Conservation (phyloP, 139 green algal species). For the Deuterostichococcus epilithicus region DNA sequence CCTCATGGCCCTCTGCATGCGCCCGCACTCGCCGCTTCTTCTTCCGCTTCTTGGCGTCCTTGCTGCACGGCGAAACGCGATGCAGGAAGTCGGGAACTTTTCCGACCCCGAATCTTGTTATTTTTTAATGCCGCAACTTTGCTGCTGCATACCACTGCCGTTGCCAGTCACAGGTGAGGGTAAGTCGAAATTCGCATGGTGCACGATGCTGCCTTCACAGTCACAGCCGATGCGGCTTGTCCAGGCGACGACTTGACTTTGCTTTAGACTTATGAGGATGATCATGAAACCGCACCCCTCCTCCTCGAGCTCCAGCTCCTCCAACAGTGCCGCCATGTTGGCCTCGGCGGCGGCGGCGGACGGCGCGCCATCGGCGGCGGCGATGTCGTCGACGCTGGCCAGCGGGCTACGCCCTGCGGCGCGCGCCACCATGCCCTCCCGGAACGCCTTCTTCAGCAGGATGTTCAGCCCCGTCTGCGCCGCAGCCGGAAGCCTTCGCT, state of each 20-base stretch:
- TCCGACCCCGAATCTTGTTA: no score
- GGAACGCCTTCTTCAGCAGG: slow-evolving; percentile 40
- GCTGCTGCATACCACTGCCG: no score
- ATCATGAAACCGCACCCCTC: slow-evolving; percentile 6
- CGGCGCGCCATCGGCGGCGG: neutral
- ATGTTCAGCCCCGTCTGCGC: neutral
- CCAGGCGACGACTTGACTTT: no score
- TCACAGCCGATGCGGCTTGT: no score
- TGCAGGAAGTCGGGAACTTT: no score
- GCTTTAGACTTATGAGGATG: no score
- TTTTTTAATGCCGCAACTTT: no score
- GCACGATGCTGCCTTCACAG: no score
- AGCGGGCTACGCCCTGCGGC: slow-evolving; percentile 4
- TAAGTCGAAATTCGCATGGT: no score
- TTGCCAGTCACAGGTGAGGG: no score
- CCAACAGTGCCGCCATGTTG: slow-evolving; percentile 53
- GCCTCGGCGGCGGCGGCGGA: slow-evolving; percentile 37
- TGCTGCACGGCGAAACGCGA: no score
- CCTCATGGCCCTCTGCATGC: neutral
- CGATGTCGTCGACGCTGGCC: neutral
- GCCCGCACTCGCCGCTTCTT: neutral
- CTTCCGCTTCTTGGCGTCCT: neutral
- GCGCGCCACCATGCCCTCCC: slow-evolving; percentile 36
- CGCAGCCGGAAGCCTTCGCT: no score
- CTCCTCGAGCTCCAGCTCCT: slow-evolving; percentile 34